A percentile compares a stretch with the other conserved stretches of the same genome.
Evolutionary conservation across 1,284 basidiomycete genomes (phyloP).

Genomic region (Cryptococcus hybrid): DNA sequence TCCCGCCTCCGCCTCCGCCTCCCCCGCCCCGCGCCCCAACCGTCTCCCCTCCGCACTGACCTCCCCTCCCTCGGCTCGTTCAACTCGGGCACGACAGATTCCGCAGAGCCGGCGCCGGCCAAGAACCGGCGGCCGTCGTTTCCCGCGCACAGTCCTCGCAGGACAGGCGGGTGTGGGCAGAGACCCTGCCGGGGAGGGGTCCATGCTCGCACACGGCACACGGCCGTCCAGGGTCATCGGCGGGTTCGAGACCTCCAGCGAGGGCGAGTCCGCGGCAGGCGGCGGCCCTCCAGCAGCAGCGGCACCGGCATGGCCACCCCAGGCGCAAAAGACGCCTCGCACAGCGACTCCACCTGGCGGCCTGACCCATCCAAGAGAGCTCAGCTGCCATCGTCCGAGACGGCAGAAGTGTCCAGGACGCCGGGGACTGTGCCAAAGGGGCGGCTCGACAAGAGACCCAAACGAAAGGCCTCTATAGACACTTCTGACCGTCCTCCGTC

Average conservation of each 20-base stretch:
- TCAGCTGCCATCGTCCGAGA: constrained; percentile 7
- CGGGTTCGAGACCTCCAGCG: constrained; percentile 38
- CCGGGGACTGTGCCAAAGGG: constrained; percentile 1
- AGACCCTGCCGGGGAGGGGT: constrained; percentile 11
- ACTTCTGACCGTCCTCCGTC: neutral
- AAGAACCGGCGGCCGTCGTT: neutral
- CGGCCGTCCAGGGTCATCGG: constrained; percentile 35
- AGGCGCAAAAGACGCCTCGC: neutral
- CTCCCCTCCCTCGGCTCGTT: neutral
- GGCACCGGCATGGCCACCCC: neutral
- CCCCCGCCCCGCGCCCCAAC: constrained; percentile 10
- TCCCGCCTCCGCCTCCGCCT: constrained; percentile 7
- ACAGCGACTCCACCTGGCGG: neutral
- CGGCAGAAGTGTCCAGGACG: no score
- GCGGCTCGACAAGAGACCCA: neutral
- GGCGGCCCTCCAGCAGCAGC: neutral
- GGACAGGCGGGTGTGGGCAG: constrained; percentile 23
- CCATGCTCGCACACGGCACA: constrained; percentile 19
- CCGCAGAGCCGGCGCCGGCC: neutral
- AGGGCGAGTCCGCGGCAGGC: constrained; percentile 16
- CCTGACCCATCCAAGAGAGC: constrained; percentile 8
- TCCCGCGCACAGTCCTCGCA: constrained; percentile 10
- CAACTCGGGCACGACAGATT: neutral
- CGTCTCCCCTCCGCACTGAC: constrained; percentile 5
- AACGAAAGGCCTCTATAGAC: constrained; percentile 4